Evolutionary conservation across 768 basidiomycete species (phyloP).

Genomic region (Boletus rufocinnamomeus): DNA sequence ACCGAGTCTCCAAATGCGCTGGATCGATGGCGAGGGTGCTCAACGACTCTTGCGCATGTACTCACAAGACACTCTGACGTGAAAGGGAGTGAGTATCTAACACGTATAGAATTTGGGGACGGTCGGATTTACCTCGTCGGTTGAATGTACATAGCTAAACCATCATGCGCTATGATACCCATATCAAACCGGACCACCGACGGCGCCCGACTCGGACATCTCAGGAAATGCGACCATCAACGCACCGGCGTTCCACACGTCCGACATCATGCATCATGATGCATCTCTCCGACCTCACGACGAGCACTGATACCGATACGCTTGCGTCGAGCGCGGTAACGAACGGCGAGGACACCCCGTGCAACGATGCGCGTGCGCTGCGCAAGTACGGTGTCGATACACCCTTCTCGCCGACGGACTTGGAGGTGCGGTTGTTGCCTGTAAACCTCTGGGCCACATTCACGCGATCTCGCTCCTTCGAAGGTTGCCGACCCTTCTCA

Average conservation of each 20-base stretch:
- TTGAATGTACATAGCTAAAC: conserved; percentile 19
- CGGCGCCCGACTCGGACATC: neutral
- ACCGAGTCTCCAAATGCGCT: conserved; percentile 69
- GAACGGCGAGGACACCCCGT: conserved; percentile 17
- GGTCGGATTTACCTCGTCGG: conserved; percentile 13
- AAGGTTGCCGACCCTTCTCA: too few species aligned
- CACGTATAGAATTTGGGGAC: neutral
- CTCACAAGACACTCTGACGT: conserved; percentile 39
- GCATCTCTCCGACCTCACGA: conserved; percentile 22
- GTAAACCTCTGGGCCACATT: too few species aligned
- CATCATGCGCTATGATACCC: conserved; percentile 33
- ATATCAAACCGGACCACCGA: conserved; percentile 16
- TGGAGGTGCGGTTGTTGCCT: conserved; percentile 1
- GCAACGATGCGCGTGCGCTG: conserved; percentile 20
- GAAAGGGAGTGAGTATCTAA: conserved; percentile 30
- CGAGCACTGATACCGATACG: conserved; percentile 3
- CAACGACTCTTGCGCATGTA: conserved; percentile 67
- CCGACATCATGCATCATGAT: conserved; percentile 13
- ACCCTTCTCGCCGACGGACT: conserved; percentile 10
- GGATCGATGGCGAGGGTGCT: conserved; percentile 70
- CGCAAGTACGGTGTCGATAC: conserved; percentile 20
- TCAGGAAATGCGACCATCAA: conserved; percentile 3
- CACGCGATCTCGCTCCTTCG: too few species aligned
- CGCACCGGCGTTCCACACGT: conserved; percentile 8
- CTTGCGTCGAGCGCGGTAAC: conserved; percentile 18